Evolutionary conservation across 257 asterid genomes (phyloP), one percentile per base, ranked within the genome.

Genomic region (Cruciata laevipes): DNA sequence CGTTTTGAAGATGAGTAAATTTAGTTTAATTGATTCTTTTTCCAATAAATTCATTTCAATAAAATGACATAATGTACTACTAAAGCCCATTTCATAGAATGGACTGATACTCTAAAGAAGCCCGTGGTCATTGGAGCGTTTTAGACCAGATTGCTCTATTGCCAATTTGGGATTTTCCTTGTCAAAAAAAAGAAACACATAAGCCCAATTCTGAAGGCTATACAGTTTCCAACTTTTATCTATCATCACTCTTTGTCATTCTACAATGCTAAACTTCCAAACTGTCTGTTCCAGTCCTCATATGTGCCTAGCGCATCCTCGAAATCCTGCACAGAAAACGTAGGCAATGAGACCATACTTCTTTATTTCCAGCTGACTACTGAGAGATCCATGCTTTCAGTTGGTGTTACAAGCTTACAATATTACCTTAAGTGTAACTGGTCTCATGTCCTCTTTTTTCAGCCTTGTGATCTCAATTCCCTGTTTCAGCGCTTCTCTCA

Each of bases 251-350:
- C 63, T 27, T 23, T 24, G 18, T 3, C 25, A 63, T 70, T 67
- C 83, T 86, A 89, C 71, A 90, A 55, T 12, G 99, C 85, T 69
- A 94, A 78, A 83, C 99, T 94, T 42, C 99, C 99, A 24, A 94
- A 94, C 69, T 88, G 95, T 56, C 82, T 83, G 72, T 94, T 94
- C 99, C 99, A 94, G 66, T 79, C 84, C 86, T 87, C 97, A 18
- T 88, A 94, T 31, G 83, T 81, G 16, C 85, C 86, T 0, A 94
- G 80, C 5, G 97, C 85, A 61, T 84, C 74, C 91, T 85, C 86
- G 67, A 94, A 94, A 77, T 94, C 99, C 99, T 94, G 70, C 11
- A 66, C 65, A 63, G 6, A 47, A 63, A 75, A 37, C 51, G 53
- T 3, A 31, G 35, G 23, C 18, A 57, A 75, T 14, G 66, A 72